Conservation (phyloP, 2,329 filamentous ascomycete genomes). For the Sphaerulina musiva region DNA sequence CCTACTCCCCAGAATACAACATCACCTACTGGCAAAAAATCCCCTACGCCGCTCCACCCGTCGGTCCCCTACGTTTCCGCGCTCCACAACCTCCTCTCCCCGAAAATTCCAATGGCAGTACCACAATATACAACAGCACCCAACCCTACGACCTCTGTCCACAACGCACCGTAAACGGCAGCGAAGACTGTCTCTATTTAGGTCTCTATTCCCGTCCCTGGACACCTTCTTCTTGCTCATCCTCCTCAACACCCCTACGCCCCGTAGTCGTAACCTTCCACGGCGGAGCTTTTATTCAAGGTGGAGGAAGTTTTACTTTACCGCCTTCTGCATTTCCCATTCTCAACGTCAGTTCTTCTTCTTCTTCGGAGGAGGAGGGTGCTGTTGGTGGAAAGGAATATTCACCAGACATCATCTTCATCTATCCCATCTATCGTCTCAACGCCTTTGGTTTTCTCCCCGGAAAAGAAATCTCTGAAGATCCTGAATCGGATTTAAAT, state of each 20-base stretch:
- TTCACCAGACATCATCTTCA: constrained; percentile 35
- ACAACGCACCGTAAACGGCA: constrained; percentile 20
- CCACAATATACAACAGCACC: constrained; percentile 47
- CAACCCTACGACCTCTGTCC: constrained; percentile 36
- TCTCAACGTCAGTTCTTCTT: constrained; percentile 45
- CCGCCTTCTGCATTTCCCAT: constrained; percentile 54
- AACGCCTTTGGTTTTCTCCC: constrained; percentile 43
- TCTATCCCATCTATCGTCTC: constrained; percentile 46
- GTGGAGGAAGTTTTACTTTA: constrained; percentile 49
- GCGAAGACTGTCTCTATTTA: constrained; percentile 41
- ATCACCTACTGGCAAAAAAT: constrained; percentile 44
- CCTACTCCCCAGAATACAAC: constrained; percentile 19
- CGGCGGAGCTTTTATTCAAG: constrained; percentile 56
- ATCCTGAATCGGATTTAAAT: constrained; percentile 35
- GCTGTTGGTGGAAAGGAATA: too few relatives aligned
- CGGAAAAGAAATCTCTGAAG: constrained; percentile 36
- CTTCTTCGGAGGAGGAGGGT: too few relatives aligned
- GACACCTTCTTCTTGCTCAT: constrained; percentile 24
- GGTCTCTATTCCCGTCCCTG: constrained; percentile 56
- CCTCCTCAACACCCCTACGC: constrained; percentile 38
- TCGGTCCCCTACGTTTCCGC: constrained; percentile 54
- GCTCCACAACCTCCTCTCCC: constrained; percentile 51
- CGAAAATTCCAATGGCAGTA: too few relatives aligned
- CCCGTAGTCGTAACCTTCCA: constrained; percentile 57
- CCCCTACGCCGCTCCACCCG: constrained; percentile 48